A percentile compares a stretch with the other conserved stretches of the same genome.
These are phyloP conservation scores for Plantago lanceolata DNA, from an alignment of 305 asterid species.

Conservation along the genomic window DNA sequence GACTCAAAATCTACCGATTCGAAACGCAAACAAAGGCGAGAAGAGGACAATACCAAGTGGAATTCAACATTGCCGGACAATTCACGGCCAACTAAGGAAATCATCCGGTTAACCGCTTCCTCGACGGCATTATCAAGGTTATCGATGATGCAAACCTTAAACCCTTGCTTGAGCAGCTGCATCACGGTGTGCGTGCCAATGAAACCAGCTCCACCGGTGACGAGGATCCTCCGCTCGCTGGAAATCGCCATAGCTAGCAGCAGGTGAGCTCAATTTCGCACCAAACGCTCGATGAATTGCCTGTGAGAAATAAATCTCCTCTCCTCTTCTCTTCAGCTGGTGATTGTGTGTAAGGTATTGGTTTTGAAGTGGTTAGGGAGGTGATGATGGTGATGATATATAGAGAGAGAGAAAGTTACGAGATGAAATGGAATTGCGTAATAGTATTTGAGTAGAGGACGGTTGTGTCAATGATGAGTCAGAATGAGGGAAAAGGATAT, in stretches of 20 bases:
- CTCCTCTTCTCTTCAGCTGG: no score
- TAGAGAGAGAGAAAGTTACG: no score
- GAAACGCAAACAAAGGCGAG: no score
- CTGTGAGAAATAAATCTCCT: background rate
- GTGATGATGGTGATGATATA: no score
- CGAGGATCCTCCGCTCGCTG: slow-evolving; percentile 46
- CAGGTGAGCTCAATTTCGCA: background rate
- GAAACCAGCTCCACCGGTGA: slow-evolving; percentile 97
- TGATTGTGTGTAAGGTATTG: no score
- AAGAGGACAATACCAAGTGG: slow-evolving; percentile 36
- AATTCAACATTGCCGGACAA: slow-evolving; percentile 68
- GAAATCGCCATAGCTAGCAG: slow-evolving; percentile 28
- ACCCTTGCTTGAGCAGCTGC: slow-evolving; percentile 72
- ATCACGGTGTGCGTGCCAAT: slow-evolving; percentile 92
- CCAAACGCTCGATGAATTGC: background rate
- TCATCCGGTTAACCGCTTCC: slow-evolving; percentile 59
- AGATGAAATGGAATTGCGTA: no score
- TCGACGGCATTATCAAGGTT: slow-evolving; percentile 77
- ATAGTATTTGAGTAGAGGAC: no score
- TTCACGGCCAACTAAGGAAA: slow-evolving; percentile 52
- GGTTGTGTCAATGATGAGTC: no score
- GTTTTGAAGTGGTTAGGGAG: no score
- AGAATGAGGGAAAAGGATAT: no score
- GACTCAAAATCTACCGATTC: background rate
- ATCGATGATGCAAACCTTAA: slow-evolving; percentile 66